Evolutionary conservation across 2,329 filamentous ascomycete species (phyloP).

Genomic region (Fusarium staphyleae): DNA sequence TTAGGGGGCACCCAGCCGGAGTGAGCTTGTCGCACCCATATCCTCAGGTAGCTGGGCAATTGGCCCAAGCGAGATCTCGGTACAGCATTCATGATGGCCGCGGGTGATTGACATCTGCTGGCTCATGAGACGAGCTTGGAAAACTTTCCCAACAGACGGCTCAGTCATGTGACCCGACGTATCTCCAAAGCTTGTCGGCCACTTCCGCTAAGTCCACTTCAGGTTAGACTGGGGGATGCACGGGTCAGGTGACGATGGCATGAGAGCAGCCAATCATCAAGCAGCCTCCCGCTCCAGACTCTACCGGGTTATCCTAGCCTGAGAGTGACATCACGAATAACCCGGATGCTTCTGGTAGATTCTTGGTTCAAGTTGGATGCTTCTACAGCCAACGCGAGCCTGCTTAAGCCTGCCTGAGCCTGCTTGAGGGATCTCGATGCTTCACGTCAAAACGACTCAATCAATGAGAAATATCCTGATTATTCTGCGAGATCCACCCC

Average conservation of each 20-base stretch:
- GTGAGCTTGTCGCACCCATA: slow-evolving; percentile 52
- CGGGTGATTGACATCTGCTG: slow-evolving; percentile 33
- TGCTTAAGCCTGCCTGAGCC: slow-evolving; percentile 36
- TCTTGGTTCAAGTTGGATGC: slow-evolving; percentile 26
- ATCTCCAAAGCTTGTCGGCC: too few species aligned
- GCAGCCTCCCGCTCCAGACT: neutral
- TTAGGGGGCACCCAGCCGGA: slow-evolving; percentile 34
- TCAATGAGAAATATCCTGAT: slow-evolving; percentile 25
- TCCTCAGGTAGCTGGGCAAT: slow-evolving; percentile 52
- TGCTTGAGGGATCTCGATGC: slow-evolving; percentile 26
- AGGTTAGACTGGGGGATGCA: too few species aligned
- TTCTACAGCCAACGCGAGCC: slow-evolving; percentile 41
- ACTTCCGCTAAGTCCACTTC: too few species aligned
- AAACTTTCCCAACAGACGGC: slow-evolving; percentile 37
- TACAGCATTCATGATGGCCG: slow-evolving; percentile 49
- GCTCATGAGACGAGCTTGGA: slow-evolving; percentile 20
- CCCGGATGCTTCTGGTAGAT: slow-evolving; percentile 45
- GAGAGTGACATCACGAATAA: slow-evolving; percentile 47
- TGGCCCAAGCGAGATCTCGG: slow-evolving; percentile 48
- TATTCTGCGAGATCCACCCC: slow-evolving; percentile 34
- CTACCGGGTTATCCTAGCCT: slow-evolving; percentile 11
- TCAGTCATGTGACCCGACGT: slow-evolving; percentile 32
- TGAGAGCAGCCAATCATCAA: neutral
- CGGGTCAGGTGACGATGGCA: neutral
- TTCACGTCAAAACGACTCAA: slow-evolving; percentile 29